A percentile compares a stretch with the other conserved stretches of the same genome.
Evolutionary conservation across 805 yeast genomes (phyloP).

Genomic region (Citeromyces nyonsensis): DNA sequence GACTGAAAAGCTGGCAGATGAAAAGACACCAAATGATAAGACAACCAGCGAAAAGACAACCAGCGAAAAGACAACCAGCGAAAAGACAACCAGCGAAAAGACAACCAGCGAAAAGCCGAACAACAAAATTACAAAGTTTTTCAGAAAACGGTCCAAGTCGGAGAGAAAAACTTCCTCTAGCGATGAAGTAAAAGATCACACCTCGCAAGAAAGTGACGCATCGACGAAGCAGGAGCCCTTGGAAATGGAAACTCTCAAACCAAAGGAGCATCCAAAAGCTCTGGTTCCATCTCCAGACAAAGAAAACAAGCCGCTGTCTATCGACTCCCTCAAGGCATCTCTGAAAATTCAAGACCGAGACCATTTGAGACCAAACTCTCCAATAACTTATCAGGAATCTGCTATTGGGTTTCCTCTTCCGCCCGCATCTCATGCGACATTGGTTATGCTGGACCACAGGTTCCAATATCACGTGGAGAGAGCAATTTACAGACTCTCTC

Average conservation of each 20-base stretch:
- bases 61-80: too few species aligned
- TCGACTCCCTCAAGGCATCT: constrained; percentile 10
- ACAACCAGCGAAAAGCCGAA: too few species aligned
- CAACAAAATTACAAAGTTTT: constrained; percentile 10
- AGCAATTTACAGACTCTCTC: constrained; percentile 86
- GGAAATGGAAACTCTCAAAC: constrained; percentile 1
- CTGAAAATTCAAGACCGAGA: constrained; percentile 15
- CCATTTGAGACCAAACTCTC: constrained; percentile 36
- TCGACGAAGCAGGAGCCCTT: too few species aligned
- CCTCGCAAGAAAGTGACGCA: too few species aligned
- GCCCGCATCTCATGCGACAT: constrained; percentile 60
- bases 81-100: too few species aligned
- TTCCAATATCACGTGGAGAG: constrained; percentile 93
- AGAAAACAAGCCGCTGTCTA: constrained; percentile 1
- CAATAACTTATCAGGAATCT: constrained; percentile 52
- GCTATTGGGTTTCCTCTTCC: constrained; percentile 85
- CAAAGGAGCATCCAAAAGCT: background rate
- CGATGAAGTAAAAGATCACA: background rate
- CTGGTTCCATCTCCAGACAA: background rate
- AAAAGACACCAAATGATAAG: too few species aligned
- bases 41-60: too few species aligned
- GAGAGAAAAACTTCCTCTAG: constrained; percentile 8
- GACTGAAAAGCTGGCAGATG: too few species aligned
- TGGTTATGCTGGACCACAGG: constrained; percentile 71
- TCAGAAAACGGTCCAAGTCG: constrained; percentile 8